Percentiles rank a stretch among this genome's conserved stretches.
Evolutionary conservation across 192 early-diverging fungal genomes (phyloP).

Genomic region (Podila epicladia): DNA sequence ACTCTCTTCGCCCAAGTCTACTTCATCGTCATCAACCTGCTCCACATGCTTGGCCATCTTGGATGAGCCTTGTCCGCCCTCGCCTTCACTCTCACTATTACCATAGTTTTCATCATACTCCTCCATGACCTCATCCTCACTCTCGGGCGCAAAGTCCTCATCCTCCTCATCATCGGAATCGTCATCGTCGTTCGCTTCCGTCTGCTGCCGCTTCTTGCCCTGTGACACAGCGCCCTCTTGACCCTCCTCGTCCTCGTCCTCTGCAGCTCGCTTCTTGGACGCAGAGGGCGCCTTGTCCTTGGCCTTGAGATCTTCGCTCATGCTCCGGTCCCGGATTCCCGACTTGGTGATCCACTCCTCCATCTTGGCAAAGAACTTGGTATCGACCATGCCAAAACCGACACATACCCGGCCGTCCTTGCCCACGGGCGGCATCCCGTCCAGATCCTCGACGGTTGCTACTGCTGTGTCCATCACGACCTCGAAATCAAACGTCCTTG

Average conservation of each 20-base stretch:
- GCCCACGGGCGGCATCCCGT: not conserved
- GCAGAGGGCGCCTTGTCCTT: slow-evolving; percentile 27
- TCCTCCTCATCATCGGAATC: slow-evolving; percentile 32
- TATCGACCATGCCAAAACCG: slow-evolving; percentile 45
- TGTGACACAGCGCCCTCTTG: slow-evolving; percentile 1
- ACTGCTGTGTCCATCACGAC: slow-evolving; percentile 17
- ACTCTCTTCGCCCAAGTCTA: slow-evolving; percentile 11
- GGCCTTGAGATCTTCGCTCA: slow-evolving; percentile 49
- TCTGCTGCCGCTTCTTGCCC: not conserved
- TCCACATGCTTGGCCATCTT: not conserved
- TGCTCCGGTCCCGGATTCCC: slow-evolving; percentile 40
- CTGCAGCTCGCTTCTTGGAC: slow-evolving; percentile 19
- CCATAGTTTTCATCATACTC: slow-evolving; percentile 26
- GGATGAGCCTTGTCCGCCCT: not conserved
- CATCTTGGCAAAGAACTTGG: slow-evolving; percentile 38
- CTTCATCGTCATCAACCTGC: slow-evolving; percentile 17
- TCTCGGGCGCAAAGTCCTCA: slow-evolving; percentile 44
- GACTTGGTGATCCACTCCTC: slow-evolving; percentile 49
- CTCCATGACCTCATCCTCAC: slow-evolving; percentile 48
- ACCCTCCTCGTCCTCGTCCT: slow-evolving; percentile 10
- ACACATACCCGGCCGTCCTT: not conserved
- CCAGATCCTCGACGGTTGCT: slow-evolving; percentile 15
- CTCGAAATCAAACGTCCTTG: slow-evolving; percentile 49
- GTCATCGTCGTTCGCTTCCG: slow-evolving; percentile 17
- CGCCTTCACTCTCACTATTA: slow-evolving; percentile 11